Evolutionary conservation across 257 asterid species (phyloP), one percentile per base, ranked within the genome.

Genomic region (Penstemon barbatus): DNA sequence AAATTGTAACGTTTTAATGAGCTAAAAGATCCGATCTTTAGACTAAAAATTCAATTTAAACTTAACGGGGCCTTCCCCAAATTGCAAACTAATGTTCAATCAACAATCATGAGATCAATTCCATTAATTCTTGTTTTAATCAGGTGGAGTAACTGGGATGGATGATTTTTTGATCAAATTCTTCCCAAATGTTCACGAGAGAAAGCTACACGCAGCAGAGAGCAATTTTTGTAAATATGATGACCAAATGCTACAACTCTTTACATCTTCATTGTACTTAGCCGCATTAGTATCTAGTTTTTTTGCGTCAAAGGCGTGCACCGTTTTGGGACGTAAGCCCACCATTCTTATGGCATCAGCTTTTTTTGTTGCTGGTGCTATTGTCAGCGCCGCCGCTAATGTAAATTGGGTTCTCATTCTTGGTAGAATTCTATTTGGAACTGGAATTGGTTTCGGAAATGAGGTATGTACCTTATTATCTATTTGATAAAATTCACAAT

Each of bases 381-480:
- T 12, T 9, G 1, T 84, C n/a, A 81, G 83, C 46, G 78, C 75
- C 2, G 42, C n/a, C 1, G 77, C 89, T 5, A 46, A 66, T 13
- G 0, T 5, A 10, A 51, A 49, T 2, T 57, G 62, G 78, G 70
- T 78, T 70, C 84, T 84, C 62, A 84, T 84, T 65, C 12, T 76
- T 6, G 89, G 89, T 4, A 63, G 89, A 63, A 68, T 84, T 43
- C 74, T 69, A 10, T 80, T 81, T 3, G 86, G 89, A 0, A 9
- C 74, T 19, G 89, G 89, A 43, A 83, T 84, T 50, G 89, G 89
- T 3, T 84, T 81, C 1, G 89, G 86, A 13, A 84, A 84, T 50
- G 33, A 25, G 33, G 33, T 25, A 25, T 25, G 33, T 25, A 25
- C 2, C 33, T 25, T 25, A 25, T 25, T 25, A 25, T 25, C 33